Base-by-base conservation (phyloP, 2,329 filamentous ascomycete genomes). In the Didymella arachidicola region DNA sequence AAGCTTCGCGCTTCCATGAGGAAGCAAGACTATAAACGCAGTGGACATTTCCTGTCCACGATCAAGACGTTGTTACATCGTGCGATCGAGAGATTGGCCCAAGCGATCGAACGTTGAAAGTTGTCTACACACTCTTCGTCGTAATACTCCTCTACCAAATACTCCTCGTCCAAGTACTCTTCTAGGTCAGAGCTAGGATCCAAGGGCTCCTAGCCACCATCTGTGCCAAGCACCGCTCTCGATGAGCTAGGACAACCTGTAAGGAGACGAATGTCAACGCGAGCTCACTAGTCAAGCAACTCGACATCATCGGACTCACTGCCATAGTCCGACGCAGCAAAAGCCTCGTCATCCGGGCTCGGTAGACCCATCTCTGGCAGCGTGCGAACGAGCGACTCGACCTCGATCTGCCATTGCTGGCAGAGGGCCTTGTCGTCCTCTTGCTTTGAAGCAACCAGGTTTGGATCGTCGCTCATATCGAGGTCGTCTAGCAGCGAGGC, bases 261-360 rank as follows among this genome's bases (percentile, higher is more conserved):
- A 27, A 26, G 14, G 19, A 26, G 11, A 7, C 5, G 5, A 7
- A 39, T 30, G 30, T 51, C 26, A 57, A 57, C n/a, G 7, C n/a
- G 3, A 14, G 16, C 29, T 51, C 41, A 58, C 7, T 38, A 45
- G 5, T 69, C 70, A 62, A 66, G 62, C 8, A 69, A 57, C 18
- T 75, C 69, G 25, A 64, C 67, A 18, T 71, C 65, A 56, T 76
- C 74, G 46, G 74, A 77, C 63, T 77, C 74, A 69, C 70, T 75
- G 8, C 68, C 73, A 65, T 75, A 76, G 54, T 77, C 73, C 4
- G 73, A 76, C n/a, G 72, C 68, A 36, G 76, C 73, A 44, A 72
- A 74, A 5, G 65, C 55, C 16, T 42, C 57, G 39, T 75, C 74
- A 7, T 62, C 72, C 32, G 73, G 74, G 12, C 71, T 60, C n/a